phyloP scores from a whole-genome alignment of 1,139 yeast species.

The Lodderomyces jiufengensis region DNA sequence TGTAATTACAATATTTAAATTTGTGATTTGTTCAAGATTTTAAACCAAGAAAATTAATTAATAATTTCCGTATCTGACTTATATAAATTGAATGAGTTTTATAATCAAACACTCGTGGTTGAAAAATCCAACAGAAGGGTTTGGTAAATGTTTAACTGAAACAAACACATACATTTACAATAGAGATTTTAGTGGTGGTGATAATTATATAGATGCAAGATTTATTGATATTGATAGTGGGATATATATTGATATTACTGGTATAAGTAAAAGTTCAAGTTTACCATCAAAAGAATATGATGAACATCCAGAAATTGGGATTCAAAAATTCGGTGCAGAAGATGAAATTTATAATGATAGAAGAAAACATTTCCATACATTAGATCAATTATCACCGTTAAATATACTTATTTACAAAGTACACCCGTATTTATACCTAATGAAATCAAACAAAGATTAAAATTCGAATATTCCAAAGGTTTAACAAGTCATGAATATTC shows the following conservation, averaged over 20 bases:
- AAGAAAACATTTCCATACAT: slow-evolving; percentile 29
- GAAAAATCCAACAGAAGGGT: slow-evolving; percentile 31
- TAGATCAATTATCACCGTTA: slow-evolving; percentile 31
- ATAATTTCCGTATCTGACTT: slow-evolving; percentile 29
- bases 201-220: slow-evolving; percentile 38
- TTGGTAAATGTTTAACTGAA: slow-evolving; percentile 33
- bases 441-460: slow-evolving; percentile 21
- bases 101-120: slow-evolving; percentile 36
- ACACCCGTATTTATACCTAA: slow-evolving; percentile 30
- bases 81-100: slow-evolving; percentile 25
- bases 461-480: slow-evolving; percentile 25
- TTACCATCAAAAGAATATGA: slow-evolving; percentile 21
- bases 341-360: slow-evolving; percentile 30
- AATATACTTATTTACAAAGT: slow-evolving; percentile 29
- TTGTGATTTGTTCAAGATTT: too few species aligned
- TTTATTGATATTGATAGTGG: slow-evolving; percentile 40
- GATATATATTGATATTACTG: slow-evolving; percentile 37
- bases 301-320: slow-evolving; percentile 8
- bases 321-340: slow-evolving; percentile 9
- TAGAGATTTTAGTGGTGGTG: slow-evolving; percentile 24
- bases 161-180: slow-evolving; percentile 30
- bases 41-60: too few species aligned
- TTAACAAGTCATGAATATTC: slow-evolving; percentile 17
- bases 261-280: slow-evolving; percentile 27
- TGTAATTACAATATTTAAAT: too few species aligned